phyloP scores from a whole-genome alignment of 2,329 filamentous ascomycete genomes.

The Colletotrichum musicola region DNA sequence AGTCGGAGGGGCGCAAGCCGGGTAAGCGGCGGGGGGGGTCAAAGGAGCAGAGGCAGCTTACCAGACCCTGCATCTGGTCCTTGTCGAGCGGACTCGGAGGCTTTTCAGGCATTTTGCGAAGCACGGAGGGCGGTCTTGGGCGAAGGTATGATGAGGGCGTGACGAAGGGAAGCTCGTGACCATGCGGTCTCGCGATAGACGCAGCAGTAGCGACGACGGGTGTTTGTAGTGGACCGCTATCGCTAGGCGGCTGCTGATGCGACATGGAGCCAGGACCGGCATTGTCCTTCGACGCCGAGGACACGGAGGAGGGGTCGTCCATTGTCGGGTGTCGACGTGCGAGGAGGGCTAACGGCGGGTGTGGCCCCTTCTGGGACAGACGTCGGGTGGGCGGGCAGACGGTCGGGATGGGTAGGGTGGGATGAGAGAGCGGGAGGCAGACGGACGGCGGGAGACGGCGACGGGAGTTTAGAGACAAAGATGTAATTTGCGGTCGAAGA shows the following conservation, averaged over 20 bases:
- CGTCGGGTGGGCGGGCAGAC: slow-evolving; percentile 2
- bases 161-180: slow-evolving; percentile 68
- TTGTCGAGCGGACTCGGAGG: slow-evolving; percentile 74
- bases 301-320: slow-evolving; percentile 37
- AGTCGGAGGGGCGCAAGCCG: slow-evolving; percentile 17
- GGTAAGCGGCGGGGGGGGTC: slow-evolving; percentile 6
- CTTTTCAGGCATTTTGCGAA: slow-evolving; percentile 44
- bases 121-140: slow-evolving; percentile 44
- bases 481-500: slow-evolving; percentile 25
- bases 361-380: slow-evolving; percentile 36
- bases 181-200: slow-evolving; percentile 41
- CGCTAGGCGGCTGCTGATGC: slow-evolving; percentile 38
- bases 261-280: slow-evolving; percentile 37
- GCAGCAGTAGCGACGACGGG: slow-evolving; percentile 41
- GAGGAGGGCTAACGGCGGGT: slow-evolving; percentile 39
- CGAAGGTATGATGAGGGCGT: slow-evolving; percentile 71
- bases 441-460: slow-evolving; percentile 7
- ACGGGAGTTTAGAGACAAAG: slow-evolving; percentile 35
- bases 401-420: slow-evolving; percentile 18
- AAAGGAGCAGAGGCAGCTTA: slow-evolving; percentile 56
- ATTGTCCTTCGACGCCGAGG: slow-evolving; percentile 37
- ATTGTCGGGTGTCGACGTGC: slow-evolving; percentile 34
- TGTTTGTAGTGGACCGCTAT: slow-evolving; percentile 37
- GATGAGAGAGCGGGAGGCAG: slow-evolving; percentile 12
- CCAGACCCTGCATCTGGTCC: slow-evolving; percentile 83